A percentile compares a stretch with the other conserved stretches of the same genome.
Evolutionary conservation across 192 early-diverging fungal species (phyloP).

Genomic region (Mortierella alpina): DNA sequence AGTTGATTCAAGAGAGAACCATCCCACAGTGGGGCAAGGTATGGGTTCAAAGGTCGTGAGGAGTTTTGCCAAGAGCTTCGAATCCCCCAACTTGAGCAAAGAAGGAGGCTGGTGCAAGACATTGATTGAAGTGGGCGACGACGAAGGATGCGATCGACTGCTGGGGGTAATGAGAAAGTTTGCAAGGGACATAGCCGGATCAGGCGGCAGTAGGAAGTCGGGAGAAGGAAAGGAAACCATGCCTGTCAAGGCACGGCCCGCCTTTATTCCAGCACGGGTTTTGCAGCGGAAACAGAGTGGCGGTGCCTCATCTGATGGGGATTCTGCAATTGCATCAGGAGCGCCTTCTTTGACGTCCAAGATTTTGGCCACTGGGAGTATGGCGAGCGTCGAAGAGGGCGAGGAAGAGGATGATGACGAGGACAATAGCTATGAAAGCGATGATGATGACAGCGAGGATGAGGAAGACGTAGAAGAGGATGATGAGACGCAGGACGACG

Average conservation of each 20-base stretch:
- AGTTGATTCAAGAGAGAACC: constrained; percentile 35
- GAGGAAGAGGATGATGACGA: constrained; percentile 38
- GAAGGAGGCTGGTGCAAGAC: constrained; percentile 50
- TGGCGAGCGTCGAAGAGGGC: constrained; percentile 43
- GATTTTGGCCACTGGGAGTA: constrained; percentile 11
- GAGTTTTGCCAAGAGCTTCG: constrained; percentile 42
- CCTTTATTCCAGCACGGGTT: constrained; percentile 46
- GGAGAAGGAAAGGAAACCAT: neutral
- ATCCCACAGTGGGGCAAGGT: constrained; percentile 32
- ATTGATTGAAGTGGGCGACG: constrained; percentile 41
- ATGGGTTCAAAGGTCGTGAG: constrained; percentile 40
- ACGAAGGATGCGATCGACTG: constrained; percentile 34
- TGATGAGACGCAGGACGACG: neutral
- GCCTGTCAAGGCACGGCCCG: constrained; percentile 29
- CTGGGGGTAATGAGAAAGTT: constrained; percentile 25
- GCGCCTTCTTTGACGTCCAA: constrained; percentile 7
- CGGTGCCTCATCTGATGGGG: neutral
- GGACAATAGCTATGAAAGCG: constrained; percentile 7
- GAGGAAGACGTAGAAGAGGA: constrained; percentile 9
- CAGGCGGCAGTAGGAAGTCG: neutral
- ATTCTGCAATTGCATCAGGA: neutral
- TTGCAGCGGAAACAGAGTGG: constrained; percentile 37
- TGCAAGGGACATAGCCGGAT: constrained; percentile 22
- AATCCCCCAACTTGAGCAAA: constrained; percentile 39
- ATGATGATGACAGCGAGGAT: neutral